Conservation (phyloP, 2,329 filamentous ascomycete species). For the Xenoacremonium recifei region DNA sequence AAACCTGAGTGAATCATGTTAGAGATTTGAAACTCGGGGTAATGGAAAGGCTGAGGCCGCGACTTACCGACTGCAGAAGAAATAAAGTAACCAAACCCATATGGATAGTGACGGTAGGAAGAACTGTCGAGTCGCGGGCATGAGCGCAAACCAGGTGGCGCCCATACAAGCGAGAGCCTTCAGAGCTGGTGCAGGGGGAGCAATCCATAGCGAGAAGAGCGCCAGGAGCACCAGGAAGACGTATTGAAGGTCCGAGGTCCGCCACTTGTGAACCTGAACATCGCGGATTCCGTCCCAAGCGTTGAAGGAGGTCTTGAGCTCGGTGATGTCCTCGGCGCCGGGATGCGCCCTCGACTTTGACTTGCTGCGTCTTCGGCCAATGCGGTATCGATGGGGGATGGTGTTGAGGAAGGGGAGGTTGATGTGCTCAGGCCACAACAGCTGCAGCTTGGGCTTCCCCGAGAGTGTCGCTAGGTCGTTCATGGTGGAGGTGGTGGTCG, state of each 20-base stretch:
- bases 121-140: slow-evolving; percentile 87
- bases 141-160: slow-evolving; percentile 67
- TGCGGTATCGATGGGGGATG: slow-evolving; percentile 39
- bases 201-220: slow-evolving; percentile 81
- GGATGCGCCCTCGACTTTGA: slow-evolving; percentile 37
- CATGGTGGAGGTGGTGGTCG: slow-evolving; percentile 28
- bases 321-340: slow-evolving; percentile 62
- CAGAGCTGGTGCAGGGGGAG: slow-evolving; percentile 74
- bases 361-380: slow-evolving; percentile 36
- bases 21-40: not conserved
- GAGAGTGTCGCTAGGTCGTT: slow-evolving; percentile 37
- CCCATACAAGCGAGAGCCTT: slow-evolving; percentile 72
- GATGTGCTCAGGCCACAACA: slow-evolving; percentile 39
- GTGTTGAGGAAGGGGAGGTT: slow-evolving; percentile 43
- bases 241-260: slow-evolving; percentile 82
- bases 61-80: slow-evolving; percentile 86
- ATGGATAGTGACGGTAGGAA: slow-evolving; percentile 85
- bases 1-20: slow-evolving; percentile 58
- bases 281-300: slow-evolving; percentile 74
- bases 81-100: slow-evolving; percentile 84
- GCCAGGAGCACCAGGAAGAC: slow-evolving; percentile 69
- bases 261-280: slow-evolving; percentile 77
- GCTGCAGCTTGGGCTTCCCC: slow-evolving; percentile 41
- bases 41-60: slow-evolving; percentile 3
- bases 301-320: slow-evolving; percentile 79